These are phyloP conservation scores for Takakia lepidozioides DNA, from an alignment of 225 moss, liverwort and hornwort species.

Conservation along the genomic window DNA sequence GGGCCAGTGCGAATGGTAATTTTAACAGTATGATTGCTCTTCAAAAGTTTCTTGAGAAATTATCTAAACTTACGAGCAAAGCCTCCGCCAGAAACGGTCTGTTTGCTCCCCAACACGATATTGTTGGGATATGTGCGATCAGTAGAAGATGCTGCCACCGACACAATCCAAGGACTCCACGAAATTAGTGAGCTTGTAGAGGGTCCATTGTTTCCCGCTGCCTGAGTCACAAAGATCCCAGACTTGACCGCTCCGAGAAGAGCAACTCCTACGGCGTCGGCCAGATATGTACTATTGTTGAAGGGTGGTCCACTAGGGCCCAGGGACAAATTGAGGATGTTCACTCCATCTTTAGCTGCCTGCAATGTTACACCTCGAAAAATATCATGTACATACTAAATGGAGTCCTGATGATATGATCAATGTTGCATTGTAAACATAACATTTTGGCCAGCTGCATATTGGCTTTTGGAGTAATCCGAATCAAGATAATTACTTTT, in stretches of 20 bases:
- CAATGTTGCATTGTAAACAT: no score
- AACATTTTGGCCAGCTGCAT: no score
- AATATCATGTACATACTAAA: no score
- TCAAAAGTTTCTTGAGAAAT: not conserved
- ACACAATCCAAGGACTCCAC: conserved; percentile 45
- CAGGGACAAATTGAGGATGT: conserved; percentile 45
- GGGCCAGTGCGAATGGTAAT: not conserved
- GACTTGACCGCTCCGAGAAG: conserved; percentile 30
- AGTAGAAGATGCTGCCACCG: conserved; percentile 45
- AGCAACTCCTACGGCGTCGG: conserved; percentile 33
- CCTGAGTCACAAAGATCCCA: conserved; percentile 36
- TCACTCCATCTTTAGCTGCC: conserved; percentile 37
- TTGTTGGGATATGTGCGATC: conserved; percentile 37
- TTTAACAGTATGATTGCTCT: not conserved
- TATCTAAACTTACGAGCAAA: conserved; percentile 29
- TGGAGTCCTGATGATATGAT: no score
- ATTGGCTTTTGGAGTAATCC: no score
- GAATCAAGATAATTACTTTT: no score
- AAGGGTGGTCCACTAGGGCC: conserved; percentile 15
- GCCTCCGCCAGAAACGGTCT: conserved; percentile 25
- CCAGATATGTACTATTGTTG: conserved; percentile 27
- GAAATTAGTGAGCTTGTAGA: conserved; percentile 24
- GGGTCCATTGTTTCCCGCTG: conserved; percentile 47
- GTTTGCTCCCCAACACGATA: conserved; percentile 15
- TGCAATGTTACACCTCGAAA: no score